Evolutionary conservation across 306 rosid species (phyloP).

Genomic region (Vachellia collinsii): DNA sequence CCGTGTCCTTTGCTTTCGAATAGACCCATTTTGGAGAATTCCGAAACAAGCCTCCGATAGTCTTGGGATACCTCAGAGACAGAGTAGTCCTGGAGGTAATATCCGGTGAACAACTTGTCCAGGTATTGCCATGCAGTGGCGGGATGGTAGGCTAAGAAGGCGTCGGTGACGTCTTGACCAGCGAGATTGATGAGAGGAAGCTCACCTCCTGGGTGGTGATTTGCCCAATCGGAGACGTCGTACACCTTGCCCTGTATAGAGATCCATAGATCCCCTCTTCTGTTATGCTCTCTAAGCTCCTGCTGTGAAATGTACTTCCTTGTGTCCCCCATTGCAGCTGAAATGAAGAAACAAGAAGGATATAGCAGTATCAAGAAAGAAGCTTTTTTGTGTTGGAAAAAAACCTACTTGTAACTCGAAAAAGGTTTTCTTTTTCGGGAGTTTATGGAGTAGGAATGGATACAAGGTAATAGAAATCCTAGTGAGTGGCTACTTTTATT

Average conservation of each 20-base stretch:
- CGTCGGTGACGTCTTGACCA: conserved; percentile 83
- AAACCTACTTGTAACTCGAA: background rate
- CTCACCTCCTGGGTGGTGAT: conserved; percentile 79
- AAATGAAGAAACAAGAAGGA: background rate
- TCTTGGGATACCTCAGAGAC: conserved; percentile 69
- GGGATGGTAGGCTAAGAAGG: conserved; percentile 76
- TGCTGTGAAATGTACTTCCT: conserved; percentile 35
- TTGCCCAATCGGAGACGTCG: conserved; percentile 63
- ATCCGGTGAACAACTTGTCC: conserved; percentile 51
- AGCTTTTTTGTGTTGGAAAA: background rate
- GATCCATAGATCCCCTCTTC: conserved; percentile 66
- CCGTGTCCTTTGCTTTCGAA: conserved; percentile 64
- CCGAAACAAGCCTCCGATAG: conserved; percentile 45
- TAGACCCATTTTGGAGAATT: conserved; percentile 47
- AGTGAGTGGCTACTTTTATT: conserved; percentile 3
- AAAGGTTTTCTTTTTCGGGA: too few relatives aligned
- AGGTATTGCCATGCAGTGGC: conserved; percentile 51
- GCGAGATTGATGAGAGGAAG: conserved; percentile 59
- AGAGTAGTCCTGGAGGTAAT: conserved; percentile 48
- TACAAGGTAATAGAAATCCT: background rate
- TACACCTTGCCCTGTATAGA: conserved; percentile 74
- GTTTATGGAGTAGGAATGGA: too few relatives aligned
- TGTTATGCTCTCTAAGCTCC: conserved; percentile 41
- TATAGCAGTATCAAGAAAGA: background rate
- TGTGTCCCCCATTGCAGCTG: conserved; percentile 7